These are phyloP conservation scores for Mikania micrantha DNA, from an alignment of 129 eudicot species.

Conservation along the genomic window DNA sequence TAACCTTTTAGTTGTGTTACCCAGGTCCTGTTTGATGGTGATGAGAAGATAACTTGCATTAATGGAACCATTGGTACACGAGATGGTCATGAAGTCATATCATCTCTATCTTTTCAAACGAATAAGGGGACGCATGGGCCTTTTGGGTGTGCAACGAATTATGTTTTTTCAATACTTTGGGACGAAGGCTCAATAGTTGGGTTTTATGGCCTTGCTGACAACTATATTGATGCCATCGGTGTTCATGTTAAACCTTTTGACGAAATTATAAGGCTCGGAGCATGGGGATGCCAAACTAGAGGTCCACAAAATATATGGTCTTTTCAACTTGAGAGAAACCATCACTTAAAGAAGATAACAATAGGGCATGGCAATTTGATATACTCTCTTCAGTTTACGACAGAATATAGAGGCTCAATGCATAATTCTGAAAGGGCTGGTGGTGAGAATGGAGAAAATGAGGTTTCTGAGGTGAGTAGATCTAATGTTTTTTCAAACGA, in stretches of 20 bases:
- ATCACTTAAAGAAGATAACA: neutral
- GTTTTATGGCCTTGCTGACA: neutral
- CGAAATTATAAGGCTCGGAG: neutral
- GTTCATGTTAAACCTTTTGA: neutral
- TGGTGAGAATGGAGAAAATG: too few species aligned
- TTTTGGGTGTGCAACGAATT: neutral
- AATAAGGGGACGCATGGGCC: conserved; percentile 6
- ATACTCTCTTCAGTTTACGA: neutral
- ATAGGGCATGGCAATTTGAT: neutral
- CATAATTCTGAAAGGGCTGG: too few species aligned
- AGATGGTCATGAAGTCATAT: neutral
- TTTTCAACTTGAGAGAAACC: neutral
- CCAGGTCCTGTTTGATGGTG: neutral
- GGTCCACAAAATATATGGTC: neutral
- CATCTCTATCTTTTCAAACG: neutral
- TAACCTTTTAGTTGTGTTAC: too few species aligned
- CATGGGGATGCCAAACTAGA: neutral
- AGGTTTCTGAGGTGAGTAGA: too few species aligned
- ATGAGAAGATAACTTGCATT: neutral
- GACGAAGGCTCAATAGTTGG: neutral
- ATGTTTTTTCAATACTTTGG: neutral
- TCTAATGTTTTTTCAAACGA: too few species aligned
- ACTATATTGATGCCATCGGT: neutral
- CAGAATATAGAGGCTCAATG: neutral
- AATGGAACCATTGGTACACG: too few species aligned